These are phyloP conservation scores for Ramalina intermedia DNA, from an alignment of 495 filamentous ascomycete species.

Conservation along the genomic window DNA sequence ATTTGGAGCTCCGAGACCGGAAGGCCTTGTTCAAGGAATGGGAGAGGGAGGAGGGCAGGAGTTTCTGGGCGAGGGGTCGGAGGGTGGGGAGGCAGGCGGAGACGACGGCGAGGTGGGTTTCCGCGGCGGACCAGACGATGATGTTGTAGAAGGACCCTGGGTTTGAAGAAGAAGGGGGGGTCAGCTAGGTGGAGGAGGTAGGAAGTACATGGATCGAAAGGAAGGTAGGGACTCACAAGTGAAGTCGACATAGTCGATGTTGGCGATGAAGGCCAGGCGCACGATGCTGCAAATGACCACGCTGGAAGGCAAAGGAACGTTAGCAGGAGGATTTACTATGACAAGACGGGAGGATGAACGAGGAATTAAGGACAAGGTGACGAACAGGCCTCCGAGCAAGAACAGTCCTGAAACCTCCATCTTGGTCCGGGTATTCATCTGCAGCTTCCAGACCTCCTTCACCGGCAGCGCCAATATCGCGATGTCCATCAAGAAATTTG, in stretches of 20 bases:
- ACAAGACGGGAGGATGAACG: no score
- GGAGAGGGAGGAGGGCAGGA: no score
- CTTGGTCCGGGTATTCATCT: slow-evolving; percentile 22
- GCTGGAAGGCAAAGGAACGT: not conserved
- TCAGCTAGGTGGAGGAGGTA: no score
- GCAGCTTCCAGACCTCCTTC: slow-evolving; percentile 26
- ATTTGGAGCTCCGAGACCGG: no score
- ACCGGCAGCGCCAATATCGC: slow-evolving; percentile 28
- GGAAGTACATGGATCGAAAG: no score
- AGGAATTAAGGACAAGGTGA: no score
- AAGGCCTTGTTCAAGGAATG: no score
- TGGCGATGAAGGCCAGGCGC: slow-evolving; percentile 5
- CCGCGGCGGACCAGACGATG: slow-evolving; percentile 12
- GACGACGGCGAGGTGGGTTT: slow-evolving; percentile 28
- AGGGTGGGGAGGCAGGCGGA: slow-evolving; percentile 30
- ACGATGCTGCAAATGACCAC: slow-evolving; percentile 10
- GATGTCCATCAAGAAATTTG: slow-evolving; percentile 22
- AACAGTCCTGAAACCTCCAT: slow-evolving; percentile 14
- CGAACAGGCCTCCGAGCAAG: slow-evolving; percentile 11
- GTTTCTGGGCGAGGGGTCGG: slow-evolving; percentile 19
- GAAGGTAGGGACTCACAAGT: not conserved
- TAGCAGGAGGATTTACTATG: not conserved
- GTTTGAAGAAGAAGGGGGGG: no score
- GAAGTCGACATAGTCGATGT: slow-evolving; percentile 3
- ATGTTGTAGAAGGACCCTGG: no score